Percentiles rank a stretch among this genome's conserved stretches.
Evolutionary conservation across 371 early-diverging fungal genomes (phyloP).

Genomic region (Batrachochytrium dendrobatidis): DNA sequence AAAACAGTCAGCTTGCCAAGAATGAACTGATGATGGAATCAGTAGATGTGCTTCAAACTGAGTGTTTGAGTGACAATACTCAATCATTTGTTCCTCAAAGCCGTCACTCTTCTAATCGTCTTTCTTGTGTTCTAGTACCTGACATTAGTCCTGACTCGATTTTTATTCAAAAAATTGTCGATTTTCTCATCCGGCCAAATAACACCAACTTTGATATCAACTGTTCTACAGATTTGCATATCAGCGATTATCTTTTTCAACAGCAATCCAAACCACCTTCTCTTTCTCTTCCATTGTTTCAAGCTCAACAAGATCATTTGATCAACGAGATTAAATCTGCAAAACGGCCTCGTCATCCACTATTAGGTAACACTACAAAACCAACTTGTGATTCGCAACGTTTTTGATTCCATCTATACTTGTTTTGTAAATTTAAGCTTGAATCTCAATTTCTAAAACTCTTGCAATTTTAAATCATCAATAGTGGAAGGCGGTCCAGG

Average conservation of each 20-base stretch:
- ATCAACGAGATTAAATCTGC: conserved; percentile 14
- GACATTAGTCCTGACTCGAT: not conserved
- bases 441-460: not conserved
- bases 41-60: no score
- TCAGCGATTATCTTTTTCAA: no score
- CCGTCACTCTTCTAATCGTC: not conserved
- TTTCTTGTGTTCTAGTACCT: not conserved
- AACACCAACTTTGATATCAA: not conserved
- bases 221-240: no score
- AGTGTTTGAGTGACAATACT: no score
- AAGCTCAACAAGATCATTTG: conserved; percentile 23
- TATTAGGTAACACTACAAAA: conserved; percentile 15
- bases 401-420: no score
- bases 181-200: not conserved
- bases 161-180: not conserved
- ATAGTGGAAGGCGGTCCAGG: conserved; percentile 27
- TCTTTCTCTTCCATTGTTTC: conserved; percentile 19
- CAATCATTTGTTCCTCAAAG: no score
- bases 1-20: no score
- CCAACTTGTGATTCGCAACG: no score
- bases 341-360: conserved; percentile 13
- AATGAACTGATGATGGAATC: no score
- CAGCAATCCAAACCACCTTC: not conserved
- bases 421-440: no score
- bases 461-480: not conserved